Percentiles rank a stretch among this genome's conserved stretches.
These are phyloP conservation scores for Cutaneotrichosporon daszewskae DNA, from an alignment of 1,284 basidiomycete genomes.

Conservation along the genomic window DNA sequence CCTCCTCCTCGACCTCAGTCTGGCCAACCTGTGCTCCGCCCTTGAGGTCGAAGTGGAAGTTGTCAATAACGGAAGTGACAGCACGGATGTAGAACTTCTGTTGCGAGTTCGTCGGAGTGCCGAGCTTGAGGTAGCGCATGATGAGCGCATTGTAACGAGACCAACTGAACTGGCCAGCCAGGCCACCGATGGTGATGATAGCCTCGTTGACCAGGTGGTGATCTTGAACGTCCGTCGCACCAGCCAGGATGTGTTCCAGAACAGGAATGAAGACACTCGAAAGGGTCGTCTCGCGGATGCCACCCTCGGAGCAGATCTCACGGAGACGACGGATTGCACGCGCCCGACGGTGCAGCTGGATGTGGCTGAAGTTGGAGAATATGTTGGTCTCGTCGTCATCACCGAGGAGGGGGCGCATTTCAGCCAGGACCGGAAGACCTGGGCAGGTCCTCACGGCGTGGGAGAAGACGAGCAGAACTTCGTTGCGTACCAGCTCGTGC, in stretches of 20 bases:
- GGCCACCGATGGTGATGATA: slow-evolving; percentile 66
- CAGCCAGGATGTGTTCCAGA: slow-evolving; percentile 71
- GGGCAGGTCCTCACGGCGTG: slow-evolving; percentile 66
- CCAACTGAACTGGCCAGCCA: slow-evolving; percentile 75
- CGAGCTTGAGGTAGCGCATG: slow-evolving; percentile 72
- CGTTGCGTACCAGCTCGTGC: slow-evolving; percentile 80
- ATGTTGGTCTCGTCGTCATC: slow-evolving; percentile 92
- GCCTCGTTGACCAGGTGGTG: slow-evolving; percentile 91
- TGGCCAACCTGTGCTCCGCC: slow-evolving; percentile 34
- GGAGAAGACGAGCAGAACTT: slow-evolving; percentile 74
- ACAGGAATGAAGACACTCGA: slow-evolving; percentile 83
- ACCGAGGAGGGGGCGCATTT: slow-evolving; percentile 77
- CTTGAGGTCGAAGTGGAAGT: slow-evolving; percentile 84
- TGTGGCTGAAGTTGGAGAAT: slow-evolving; percentile 93
- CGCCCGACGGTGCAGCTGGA: slow-evolving; percentile 85
- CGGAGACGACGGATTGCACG: slow-evolving; percentile 80
- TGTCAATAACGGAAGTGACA: slow-evolving; percentile 78
- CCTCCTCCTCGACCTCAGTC: slow-evolving; percentile 17
- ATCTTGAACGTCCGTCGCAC: slow-evolving; percentile 63
- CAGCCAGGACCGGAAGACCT: slow-evolving; percentile 59
- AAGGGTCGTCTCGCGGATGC: slow-evolving; percentile 66
- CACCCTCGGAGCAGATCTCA: slow-evolving; percentile 68
- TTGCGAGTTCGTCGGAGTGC: slow-evolving; percentile 63
- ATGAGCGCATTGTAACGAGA: slow-evolving; percentile 75
- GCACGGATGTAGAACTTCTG: slow-evolving; percentile 82